A percentile compares a stretch with the other conserved stretches of the same genome.
Evolutionary conservation across 2,329 filamentous ascomycete genomes (phyloP).

Genomic region (Hypoxylon sp.): DNA sequence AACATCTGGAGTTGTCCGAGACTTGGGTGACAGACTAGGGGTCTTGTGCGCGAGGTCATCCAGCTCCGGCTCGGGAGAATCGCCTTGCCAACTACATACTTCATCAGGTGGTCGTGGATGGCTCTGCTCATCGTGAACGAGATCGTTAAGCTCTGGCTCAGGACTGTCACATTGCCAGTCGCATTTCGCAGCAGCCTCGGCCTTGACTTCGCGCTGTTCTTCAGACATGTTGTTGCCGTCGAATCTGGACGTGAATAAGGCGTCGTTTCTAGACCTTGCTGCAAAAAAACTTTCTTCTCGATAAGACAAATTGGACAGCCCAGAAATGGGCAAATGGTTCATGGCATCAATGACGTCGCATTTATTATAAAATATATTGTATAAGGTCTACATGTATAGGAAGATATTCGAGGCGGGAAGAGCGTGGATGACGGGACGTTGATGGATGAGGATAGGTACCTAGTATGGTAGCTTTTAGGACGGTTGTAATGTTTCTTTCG

Average conservation of each 20-base stretch:
- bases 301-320: conserved; percentile 10
- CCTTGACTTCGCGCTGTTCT: conserved; percentile 17
- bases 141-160: conserved; percentile 30
- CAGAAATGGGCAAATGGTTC: conserved; percentile 16
- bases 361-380: conserved; percentile 28
- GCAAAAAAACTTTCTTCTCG: conserved; percentile 1
- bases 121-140: conserved; percentile 10
- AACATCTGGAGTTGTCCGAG: conserved; percentile 8
- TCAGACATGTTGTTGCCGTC: conserved; percentile 27
- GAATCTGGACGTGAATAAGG: conserved; percentile 6
- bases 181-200: conserved; percentile 17
- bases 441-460: conserved; percentile 17
- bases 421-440: background rate
- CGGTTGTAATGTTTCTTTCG: no score
- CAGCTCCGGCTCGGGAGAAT: conserved; percentile 39
- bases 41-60: conserved; percentile 40
- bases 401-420: background rate
- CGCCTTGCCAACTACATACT: conserved; percentile 41
- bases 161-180: conserved; percentile 32
- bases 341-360: conserved; percentile 14
- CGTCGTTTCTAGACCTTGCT: conserved; percentile 1
- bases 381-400: conserved; percentile 28
- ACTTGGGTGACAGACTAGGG: conserved; percentile 15
- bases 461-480: no score
- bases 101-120: conserved; percentile 14